Evolutionary conservation across 257 asterid species (phyloP).

Genomic region (Penstemon davidsonii): DNA sequence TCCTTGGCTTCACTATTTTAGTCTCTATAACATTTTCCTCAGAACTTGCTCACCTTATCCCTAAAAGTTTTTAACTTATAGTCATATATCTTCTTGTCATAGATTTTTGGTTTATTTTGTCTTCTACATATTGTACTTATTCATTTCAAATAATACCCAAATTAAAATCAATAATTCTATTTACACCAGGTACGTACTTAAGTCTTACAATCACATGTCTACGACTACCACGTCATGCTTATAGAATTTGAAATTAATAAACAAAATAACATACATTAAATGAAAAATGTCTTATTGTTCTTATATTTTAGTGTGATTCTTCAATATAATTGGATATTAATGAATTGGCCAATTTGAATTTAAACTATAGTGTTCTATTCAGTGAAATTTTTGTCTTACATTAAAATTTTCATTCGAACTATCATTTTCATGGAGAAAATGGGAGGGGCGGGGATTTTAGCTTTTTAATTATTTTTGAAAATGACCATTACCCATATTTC

Average conservation of each 20-base stretch:
- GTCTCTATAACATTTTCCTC: too few species aligned
- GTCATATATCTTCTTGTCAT: slow-evolving; percentile 30
- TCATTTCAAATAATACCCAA: slow-evolving; percentile 41
- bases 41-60: neutral
- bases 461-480: too few species aligned
- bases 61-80: slow-evolving; percentile 29
- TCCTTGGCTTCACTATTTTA: too few species aligned
- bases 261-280: too few species aligned
- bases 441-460: too few species aligned
- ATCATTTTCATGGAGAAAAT: slow-evolving; percentile 31
- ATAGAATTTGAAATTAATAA: too few species aligned
- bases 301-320: slow-evolving; percentile 28
- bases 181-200: too few species aligned
- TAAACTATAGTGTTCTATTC: slow-evolving; percentile 22
- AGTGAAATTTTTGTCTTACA: slow-evolving; percentile 29
- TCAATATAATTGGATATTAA: slow-evolving; percentile 24
- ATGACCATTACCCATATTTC: too few species aligned
- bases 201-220: slow-evolving; percentile 10
- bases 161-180: neutral
- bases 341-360: slow-evolving; percentile 31
- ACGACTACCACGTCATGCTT: too few species aligned
- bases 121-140: slow-evolving; percentile 41
- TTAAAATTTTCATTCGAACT: slow-evolving; percentile 26
- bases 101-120: slow-evolving; percentile 49
- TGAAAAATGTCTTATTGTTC: slow-evolving; percentile 25